A percentile compares a stretch with the other conserved stretches of the same genome.
phyloP scores from a whole-genome alignment of 352 stramenopile species.

The Phytophthora sp. region DNA sequence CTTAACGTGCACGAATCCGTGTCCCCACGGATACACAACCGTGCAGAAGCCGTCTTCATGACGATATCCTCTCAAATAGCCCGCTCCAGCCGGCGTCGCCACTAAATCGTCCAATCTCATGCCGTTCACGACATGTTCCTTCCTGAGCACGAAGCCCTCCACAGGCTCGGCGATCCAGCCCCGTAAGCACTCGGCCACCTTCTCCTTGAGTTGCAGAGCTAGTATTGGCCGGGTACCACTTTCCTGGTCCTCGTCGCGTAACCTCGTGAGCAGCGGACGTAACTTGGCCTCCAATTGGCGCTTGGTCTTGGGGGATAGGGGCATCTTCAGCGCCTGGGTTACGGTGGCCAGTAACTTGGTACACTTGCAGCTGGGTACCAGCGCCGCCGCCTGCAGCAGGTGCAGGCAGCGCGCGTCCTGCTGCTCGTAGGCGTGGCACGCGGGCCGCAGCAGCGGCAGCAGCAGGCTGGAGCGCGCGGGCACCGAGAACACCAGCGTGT shows the following conservation, averaged over 20 bases:
- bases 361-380: constrained; percentile 65
- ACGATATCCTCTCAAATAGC: constrained; percentile 68
- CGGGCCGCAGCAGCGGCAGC: constrained; percentile 53
- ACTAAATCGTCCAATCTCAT: constrained; percentile 71
- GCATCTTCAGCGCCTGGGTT: constrained; percentile 54
- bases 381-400: constrained; percentile 62
- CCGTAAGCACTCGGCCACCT: constrained; percentile 68
- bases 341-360: constrained; percentile 58
- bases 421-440: constrained; percentile 60
- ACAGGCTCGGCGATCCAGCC: constrained; percentile 75
- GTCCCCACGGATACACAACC: constrained; percentile 75
- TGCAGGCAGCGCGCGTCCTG: constrained; percentile 75
- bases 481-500: constrained; percentile 59
- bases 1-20: constrained; percentile 72
- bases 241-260: constrained; percentile 8
- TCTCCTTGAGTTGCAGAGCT: constrained; percentile 71
- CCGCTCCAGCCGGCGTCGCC: constrained; percentile 60
- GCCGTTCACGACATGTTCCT: constrained; percentile 71
- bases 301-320: constrained; percentile 36
- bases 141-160: constrained; percentile 69
- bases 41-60: constrained; percentile 65
- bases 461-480: constrained; percentile 60
- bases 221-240: constrained; percentile 35
- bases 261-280: constrained; percentile 26
- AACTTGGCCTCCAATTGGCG: constrained; percentile 43